phyloP scores from a whole-genome alignment of 2,329 filamentous ascomycete species.

The Clarireedia hainanense region DNA sequence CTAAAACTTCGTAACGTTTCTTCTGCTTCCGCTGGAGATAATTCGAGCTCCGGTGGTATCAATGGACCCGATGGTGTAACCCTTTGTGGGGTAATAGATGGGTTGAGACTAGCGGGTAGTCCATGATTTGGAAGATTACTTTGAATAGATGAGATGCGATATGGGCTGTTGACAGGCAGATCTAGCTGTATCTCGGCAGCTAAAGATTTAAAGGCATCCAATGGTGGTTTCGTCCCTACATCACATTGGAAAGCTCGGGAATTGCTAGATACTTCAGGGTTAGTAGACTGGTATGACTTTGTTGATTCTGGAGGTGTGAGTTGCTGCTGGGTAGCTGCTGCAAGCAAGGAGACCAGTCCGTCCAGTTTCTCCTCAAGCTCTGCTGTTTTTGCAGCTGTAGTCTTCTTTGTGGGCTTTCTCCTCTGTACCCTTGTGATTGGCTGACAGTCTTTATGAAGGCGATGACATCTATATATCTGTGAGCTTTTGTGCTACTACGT shows the following conservation, averaged over 20 bases:
- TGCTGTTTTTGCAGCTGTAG: slow-evolving; percentile 12
- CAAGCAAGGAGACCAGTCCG: slow-evolving; percentile 9
- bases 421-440: slow-evolving; percentile 9
- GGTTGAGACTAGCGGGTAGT: not conserved
- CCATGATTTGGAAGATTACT: not conserved
- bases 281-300: not conserved
- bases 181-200: not conserved
- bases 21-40: slow-evolving; percentile 33
- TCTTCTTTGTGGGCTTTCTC: slow-evolving; percentile 9
- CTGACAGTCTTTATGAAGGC: slow-evolving; percentile 13
- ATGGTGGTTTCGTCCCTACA: not conserved
- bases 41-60: slow-evolving; percentile 11
- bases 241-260: not conserved
- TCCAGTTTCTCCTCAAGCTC: slow-evolving; percentile 16
- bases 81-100: not conserved
- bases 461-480: slow-evolving; percentile 7
- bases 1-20: slow-evolving; percentile 36
- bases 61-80: not conserved
- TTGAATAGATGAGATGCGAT: not conserved
- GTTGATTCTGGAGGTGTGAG: not conserved
- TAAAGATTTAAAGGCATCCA: not conserved
- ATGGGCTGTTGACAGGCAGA: not conserved
- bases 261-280: not conserved
- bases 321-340: not conserved
- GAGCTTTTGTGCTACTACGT: not conserved